Conservation (phyloP, 2,329 filamentous ascomycete genomes). For the Trichoderma endophyticum region DNA sequence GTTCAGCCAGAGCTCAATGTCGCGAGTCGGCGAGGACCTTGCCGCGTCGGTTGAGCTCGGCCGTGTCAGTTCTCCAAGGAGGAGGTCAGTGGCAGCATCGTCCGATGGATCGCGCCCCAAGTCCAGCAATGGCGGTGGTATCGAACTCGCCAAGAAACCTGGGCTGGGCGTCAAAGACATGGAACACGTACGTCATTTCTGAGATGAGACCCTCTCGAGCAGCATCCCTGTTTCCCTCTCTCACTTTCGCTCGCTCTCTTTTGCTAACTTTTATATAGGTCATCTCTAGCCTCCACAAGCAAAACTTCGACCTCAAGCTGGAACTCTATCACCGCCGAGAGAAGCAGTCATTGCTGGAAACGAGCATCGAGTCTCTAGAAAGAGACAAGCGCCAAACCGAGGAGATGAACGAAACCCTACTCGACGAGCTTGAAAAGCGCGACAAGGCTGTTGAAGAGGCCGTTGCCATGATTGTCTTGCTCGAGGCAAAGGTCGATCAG, state of each 20-base stretch:
- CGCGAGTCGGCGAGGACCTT: constrained; percentile 38
- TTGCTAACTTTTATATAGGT: constrained; percentile 41
- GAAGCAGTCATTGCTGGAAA: constrained; percentile 58
- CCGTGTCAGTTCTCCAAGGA: constrained; percentile 39
- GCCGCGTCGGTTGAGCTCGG: constrained; percentile 38
- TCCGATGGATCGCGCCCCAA: constrained; percentile 36
- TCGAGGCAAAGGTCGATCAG: constrained; percentile 59
- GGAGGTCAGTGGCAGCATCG: constrained; percentile 34
- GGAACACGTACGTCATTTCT: constrained; percentile 52
- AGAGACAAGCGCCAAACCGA: constrained; percentile 51
- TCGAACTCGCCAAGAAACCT: constrained; percentile 45
- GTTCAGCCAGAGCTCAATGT: constrained; percentile 27
- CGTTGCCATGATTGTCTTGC: constrained; percentile 63
- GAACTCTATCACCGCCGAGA: constrained; percentile 69
- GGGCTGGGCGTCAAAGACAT: constrained; percentile 64
- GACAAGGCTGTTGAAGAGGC: constrained; percentile 70
- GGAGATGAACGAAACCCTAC: constrained; percentile 56
- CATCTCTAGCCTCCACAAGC: constrained; percentile 66
- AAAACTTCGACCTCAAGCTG: constrained; percentile 74
- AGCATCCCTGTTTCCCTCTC: neutral
- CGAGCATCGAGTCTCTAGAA: constrained; percentile 54
- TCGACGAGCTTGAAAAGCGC: constrained; percentile 61
- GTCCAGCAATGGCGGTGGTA: constrained; percentile 39
- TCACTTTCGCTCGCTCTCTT: neutral
- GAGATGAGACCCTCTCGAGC: neutral